Evolutionary conservation across 1,284 basidiomycete species (phyloP), one percentile per base, ranked within the genome.

Genomic region (Malassezia slooffiae): DNA sequence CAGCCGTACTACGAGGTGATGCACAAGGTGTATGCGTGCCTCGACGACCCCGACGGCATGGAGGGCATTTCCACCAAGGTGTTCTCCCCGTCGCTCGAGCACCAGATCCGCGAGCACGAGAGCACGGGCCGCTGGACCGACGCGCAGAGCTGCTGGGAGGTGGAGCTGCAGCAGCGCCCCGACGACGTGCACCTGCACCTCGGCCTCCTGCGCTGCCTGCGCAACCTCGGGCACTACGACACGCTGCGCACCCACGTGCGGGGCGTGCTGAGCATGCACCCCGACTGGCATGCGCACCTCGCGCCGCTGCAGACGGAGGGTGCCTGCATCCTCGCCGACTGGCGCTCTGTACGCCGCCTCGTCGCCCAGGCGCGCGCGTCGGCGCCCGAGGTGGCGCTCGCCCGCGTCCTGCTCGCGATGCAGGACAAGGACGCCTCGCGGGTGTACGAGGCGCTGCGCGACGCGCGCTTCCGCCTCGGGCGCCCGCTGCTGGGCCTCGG

Each of bases 41-140:
- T 99, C 4, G 90, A 99, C 65, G 90, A 99, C 67, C 93, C 93
- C 0, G 93, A 99, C 71, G 93, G 93, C 10, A 99, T 99, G 93
- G 90, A 96, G 71, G 93, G 93, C 0, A 79, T 97, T 20, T 95
- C 93, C 0, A 82, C 85, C 1, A 73, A 83, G 50, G 85, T 99
- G 46, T 74, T 95, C 11, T 80, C 84, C 0, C 93, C 93, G 0
- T 85, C 86, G 1, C 72, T 97, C 37, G 87, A 96, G 58, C 87
- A 96, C 71, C 90, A 96, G 71, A 97, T 99, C 50, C 81, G 93
- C 34, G 86, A 97, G 61, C 93, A 99, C 63, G 93, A 99, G 70
- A 93, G 84, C 57, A 95, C 86, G 1, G 93, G 93, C 3, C 77
- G 82, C 31, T 99, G 93, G 93, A 97, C 93, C 1, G 84, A 89